phyloP scores from a whole-genome alignment of 202 grass and related monocot genomes.

The Eragrostis tef region DNA sequence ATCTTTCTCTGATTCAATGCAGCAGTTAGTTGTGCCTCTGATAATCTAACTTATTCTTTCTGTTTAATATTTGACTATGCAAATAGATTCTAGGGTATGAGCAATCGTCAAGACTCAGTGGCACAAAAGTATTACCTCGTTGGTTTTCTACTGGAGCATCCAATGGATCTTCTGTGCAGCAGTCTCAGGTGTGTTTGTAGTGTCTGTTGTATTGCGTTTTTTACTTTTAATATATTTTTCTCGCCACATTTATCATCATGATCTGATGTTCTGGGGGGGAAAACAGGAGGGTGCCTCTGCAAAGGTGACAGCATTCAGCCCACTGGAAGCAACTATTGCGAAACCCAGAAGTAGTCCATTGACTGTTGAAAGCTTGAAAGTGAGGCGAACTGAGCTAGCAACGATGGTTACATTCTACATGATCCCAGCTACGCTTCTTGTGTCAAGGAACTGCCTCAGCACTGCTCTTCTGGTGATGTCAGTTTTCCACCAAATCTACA shows the following conservation, averaged over 20 bases:
- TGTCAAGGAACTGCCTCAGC: slow-evolving; percentile 61
- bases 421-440: slow-evolving; percentile 61
- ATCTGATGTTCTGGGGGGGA: slow-evolving; percentile 21
- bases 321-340: slow-evolving; percentile 56
- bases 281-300: slow-evolving; percentile 43
- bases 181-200: slow-evolving; percentile 4
- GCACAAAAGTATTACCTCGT: slow-evolving; percentile 37
- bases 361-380: slow-evolving; percentile 65
- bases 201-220: background rate
- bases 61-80: slow-evolving; percentile 6
- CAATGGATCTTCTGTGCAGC: slow-evolving; percentile 39
- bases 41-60: slow-evolving; percentile 1
- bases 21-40: background rate
- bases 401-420: slow-evolving; percentile 59
- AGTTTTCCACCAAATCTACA: slow-evolving; percentile 85
- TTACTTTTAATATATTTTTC: slow-evolving; percentile 3
- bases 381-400: slow-evolving; percentile 58
- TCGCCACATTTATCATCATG: background rate
- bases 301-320: slow-evolving; percentile 73
- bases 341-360: slow-evolving; percentile 59
- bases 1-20: background rate
- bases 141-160: slow-evolving; percentile 56
- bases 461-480: slow-evolving; percentile 65
- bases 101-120: slow-evolving; percentile 32
- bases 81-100: slow-evolving; percentile 53